Evolutionary conservation across 2,329 filamentous ascomycete species (phyloP).

Genomic region (Cryphonectria nitschkei): DNA sequence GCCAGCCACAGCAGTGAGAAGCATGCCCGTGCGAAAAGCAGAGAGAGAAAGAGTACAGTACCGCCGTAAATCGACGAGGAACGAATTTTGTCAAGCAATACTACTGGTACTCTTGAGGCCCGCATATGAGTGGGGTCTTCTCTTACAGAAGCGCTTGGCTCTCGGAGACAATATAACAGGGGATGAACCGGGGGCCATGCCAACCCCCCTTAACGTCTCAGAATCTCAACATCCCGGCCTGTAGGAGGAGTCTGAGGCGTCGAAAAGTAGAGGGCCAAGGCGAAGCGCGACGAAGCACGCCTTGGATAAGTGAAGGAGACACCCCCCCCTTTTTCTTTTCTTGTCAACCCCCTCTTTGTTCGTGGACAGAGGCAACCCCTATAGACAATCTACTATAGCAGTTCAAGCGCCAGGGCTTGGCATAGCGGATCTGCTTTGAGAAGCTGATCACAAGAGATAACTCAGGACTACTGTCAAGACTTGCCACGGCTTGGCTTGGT

Average conservation of each 20-base stretch:
- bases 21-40: background rate
- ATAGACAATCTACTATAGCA: background rate
- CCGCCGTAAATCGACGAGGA: background rate
- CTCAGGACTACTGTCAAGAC: background rate
- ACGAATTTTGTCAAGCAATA: constrained; percentile 14
- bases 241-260: background rate
- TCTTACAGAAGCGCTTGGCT: constrained; percentile 3
- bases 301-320: background rate
- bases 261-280: background rate
- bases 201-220: constrained; percentile 26
- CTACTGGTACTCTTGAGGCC: background rate
- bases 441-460: background rate
- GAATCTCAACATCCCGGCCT: constrained; percentile 2
- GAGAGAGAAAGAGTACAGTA: background rate
- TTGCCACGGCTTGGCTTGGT: background rate
- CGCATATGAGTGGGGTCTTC: constrained; percentile 5
- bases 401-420: background rate
- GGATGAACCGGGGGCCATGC: constrained; percentile 20
- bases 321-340: background rate
- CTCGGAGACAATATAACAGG: constrained; percentile 21
- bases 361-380: background rate
- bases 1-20: background rate
- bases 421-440: background rate
- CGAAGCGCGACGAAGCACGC: background rate
- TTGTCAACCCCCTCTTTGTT: background rate